Conservation (phyloP, 2,329 filamentous ascomycete species). For the Alternaria brassicicola region DNA sequence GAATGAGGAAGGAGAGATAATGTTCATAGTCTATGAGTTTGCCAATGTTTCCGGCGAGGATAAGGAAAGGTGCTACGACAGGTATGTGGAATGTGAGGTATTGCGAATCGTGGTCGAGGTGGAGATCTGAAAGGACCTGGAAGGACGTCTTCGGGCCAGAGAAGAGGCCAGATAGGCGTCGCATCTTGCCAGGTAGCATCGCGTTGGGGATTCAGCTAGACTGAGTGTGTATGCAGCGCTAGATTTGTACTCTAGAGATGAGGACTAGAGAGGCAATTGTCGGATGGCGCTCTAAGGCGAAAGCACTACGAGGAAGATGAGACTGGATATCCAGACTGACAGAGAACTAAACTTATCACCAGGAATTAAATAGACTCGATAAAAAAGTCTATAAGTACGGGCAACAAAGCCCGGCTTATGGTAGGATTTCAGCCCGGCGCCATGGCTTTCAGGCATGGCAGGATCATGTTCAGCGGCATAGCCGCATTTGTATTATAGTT, state of each 20-base stretch:
- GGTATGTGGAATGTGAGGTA: conserved; percentile 43
- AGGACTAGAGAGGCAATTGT: not conserved
- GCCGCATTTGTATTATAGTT: not conserved
- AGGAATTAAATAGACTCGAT: not conserved
- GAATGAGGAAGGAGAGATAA: conserved; percentile 40
- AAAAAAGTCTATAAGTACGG: not conserved
- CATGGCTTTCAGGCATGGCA: conserved; percentile 3
- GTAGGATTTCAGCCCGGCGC: conserved; percentile 11
- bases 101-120: conserved; percentile 38
- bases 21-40: conserved; percentile 40
- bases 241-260: not conserved
- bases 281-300: not conserved
- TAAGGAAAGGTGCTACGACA: conserved; percentile 33
- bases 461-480: conserved; percentile 15
- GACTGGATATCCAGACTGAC: not conserved
- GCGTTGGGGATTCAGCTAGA: not conserved
- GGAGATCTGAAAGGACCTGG: conserved; percentile 43
- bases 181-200: conserved; percentile 21
- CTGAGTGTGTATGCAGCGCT: not conserved
- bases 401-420: not conserved
- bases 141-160: conserved; percentile 32
- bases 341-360: not conserved
- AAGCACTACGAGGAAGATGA: not conserved
- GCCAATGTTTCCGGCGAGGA: conserved; percentile 42
- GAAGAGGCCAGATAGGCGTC: conserved; percentile 34